A percentile compares a stretch with the other conserved stretches of the same genome.
phyloP scores from a whole-genome alignment of 352 stramenopile species.

The Hyaloperonospora arabidopsidis region DNA sequence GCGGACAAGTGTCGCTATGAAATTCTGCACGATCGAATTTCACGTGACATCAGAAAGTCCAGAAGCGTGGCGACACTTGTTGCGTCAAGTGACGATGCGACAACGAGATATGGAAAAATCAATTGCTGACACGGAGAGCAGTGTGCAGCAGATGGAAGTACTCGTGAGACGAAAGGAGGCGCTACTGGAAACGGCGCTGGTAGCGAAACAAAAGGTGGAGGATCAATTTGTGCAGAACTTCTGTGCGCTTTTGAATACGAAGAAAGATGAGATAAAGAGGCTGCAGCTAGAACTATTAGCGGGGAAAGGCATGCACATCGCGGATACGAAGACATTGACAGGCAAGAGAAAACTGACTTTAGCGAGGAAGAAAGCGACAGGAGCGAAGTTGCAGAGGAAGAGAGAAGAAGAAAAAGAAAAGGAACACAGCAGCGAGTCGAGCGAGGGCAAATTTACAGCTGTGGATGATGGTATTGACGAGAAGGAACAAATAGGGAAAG shows the following conservation, averaged over 20 bases:
- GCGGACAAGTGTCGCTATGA: constrained; percentile 40
- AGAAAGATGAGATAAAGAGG: constrained; percentile 54
- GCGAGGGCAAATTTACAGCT: constrained; percentile 11
- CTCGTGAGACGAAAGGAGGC: constrained; percentile 39
- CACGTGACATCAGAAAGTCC: constrained; percentile 6
- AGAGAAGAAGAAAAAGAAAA: constrained; percentile 5
- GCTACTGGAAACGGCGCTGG: constrained; percentile 34
- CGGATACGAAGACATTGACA: background rate
- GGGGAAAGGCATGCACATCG: constrained; percentile 2
- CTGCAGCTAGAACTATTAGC: constrained; percentile 30
- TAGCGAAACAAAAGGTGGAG: constrained; percentile 38
- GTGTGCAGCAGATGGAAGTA: constrained; percentile 26
- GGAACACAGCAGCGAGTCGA: constrained; percentile 8
- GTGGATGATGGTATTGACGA: constrained; percentile 10
- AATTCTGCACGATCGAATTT: constrained; percentile 39
- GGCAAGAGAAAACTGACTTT: constrained; percentile 8
- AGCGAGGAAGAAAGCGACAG: constrained; percentile 10
- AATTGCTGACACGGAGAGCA: constrained; percentile 14
- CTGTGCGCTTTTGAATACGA: constrained; percentile 45
- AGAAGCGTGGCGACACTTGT: constrained; percentile 19
- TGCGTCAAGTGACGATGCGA: constrained; percentile 27
- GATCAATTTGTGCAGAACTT: constrained; percentile 39
- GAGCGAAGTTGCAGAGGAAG: constrained; percentile 30
- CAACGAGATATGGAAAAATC: constrained; percentile 7
- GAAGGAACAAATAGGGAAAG: constrained; percentile 8